A percentile compares a stretch with the other conserved stretches of the same genome.
Conservation (phyloP, 805 yeast species). For the Kazachstania martiniae region DNA sequence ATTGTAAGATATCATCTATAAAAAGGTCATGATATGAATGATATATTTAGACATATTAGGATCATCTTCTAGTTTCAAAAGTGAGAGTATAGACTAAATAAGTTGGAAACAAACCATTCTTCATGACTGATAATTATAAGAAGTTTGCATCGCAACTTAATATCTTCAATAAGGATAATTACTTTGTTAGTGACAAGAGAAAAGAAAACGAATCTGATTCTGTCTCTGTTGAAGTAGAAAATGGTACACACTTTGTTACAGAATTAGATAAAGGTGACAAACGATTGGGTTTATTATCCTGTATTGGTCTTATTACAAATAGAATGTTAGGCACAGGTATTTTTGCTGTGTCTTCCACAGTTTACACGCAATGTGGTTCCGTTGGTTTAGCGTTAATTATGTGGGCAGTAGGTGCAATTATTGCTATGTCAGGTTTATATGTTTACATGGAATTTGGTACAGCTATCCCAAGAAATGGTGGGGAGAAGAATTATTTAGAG, state of each 20-base stretch:
- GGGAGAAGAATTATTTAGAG: conserved; percentile 75
- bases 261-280: conserved; percentile 33
- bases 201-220: conserved; percentile 1
- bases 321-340: conserved; percentile 73
- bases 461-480: conserved; percentile 72
- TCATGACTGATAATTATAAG: no score
- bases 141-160: conserved; percentile 20
- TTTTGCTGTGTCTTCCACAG: conserved; percentile 56
- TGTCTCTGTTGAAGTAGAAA: conserved; percentile 12
- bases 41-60: no score
- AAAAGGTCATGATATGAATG: no score
- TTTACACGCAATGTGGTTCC: conserved; percentile 44
- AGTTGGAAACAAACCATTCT: no score
- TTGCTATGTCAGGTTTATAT: conserved; percentile 52
- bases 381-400: conserved; percentile 61
- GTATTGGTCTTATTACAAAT: conserved; percentile 54
- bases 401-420: conserved; percentile 67
- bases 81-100: no score
- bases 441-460: conserved; percentile 78
- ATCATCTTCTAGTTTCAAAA: no score
- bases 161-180: conserved; percentile 22
- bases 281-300: conserved; percentile 42
- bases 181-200: conserved; percentile 5
- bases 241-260: conserved; percentile 25
- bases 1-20: no score